Evolutionary conservation across 371 early-diverging fungal genomes (phyloP).

Genomic region (Mucor irregularis): DNA sequence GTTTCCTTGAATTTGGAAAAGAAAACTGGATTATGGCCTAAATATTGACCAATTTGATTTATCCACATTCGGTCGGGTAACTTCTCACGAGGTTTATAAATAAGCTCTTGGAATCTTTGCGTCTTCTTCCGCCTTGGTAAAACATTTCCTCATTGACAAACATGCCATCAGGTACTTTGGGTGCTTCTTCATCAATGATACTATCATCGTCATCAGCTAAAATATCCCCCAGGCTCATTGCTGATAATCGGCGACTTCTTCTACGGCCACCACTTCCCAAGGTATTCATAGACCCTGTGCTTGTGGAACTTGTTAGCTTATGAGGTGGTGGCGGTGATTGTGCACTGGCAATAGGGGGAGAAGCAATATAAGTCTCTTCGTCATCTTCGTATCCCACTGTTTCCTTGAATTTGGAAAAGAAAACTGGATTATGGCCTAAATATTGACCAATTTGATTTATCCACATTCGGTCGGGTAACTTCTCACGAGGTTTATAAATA

Average conservation of each 20-base stretch:
- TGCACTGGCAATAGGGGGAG: neutral
- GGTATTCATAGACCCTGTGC: slow-evolving; percentile 8
- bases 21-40: slow-evolving; percentile 45
- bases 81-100: slow-evolving; percentile 42
- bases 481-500: slow-evolving; percentile 40
- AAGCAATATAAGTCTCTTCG: slow-evolving; percentile 1
- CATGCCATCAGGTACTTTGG: slow-evolving; percentile 21
- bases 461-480: slow-evolving; percentile 40
- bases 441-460: slow-evolving; percentile 35
- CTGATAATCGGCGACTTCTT: slow-evolving; percentile 17
- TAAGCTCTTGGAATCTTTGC: slow-evolving; percentile 35
- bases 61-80: slow-evolving; percentile 43
- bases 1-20: slow-evolving; percentile 45
- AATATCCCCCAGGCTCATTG: slow-evolving; percentile 15
- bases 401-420: slow-evolving; percentile 47
- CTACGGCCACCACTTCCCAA: slow-evolving; percentile 5
- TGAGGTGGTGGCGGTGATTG: neutral
- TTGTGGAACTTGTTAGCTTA: slow-evolving; percentile 8
- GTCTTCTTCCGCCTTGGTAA: slow-evolving; percentile 18
- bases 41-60: slow-evolving; percentile 31
- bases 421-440: slow-evolving; percentile 41
- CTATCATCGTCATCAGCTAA: slow-evolving; percentile 14
- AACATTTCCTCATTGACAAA: slow-evolving; percentile 27
- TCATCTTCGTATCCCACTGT: slow-evolving; percentile 39
- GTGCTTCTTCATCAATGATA: slow-evolving; percentile 17